Base-by-base conservation (phyloP, 495 filamentous ascomycete genomes). In the Achaetomiella virescens region DNA sequence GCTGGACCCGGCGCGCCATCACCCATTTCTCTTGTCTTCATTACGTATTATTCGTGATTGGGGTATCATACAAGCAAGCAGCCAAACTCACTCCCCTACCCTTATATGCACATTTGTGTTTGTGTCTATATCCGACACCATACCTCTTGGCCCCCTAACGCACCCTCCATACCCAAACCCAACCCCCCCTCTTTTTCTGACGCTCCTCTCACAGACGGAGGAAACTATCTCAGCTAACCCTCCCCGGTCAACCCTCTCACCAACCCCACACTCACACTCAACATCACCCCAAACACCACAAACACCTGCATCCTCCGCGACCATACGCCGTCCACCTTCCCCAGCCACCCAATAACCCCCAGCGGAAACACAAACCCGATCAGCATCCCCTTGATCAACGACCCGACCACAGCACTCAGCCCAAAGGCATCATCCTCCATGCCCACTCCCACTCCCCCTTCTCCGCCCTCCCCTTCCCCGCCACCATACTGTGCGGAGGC, bases 351-450 rank as follows among this genome's bases (percentile, higher is more conserved):
- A 25, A 90, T 76, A 63, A 88, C 89, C 0, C 87, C 90, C 41
- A 97, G 67, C 25, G 93, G 91, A 84, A 91, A 98, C 66, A 98
- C 85, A 72, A 96, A 97, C 20, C 93, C 93, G 64, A 91, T 89
- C 24, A 93, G 71, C 63, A 87, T 90, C 1, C 91, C 93, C 74
- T 82, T 87, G 61, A 97, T 78, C 79, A 96, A 83, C 69, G 95
- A 88, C 69, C 95, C 91, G 38, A 93, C 60, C 18, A 74, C 54
- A 0, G 64, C 71, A 37, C 61, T 62, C 44, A 91, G 44, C 7
- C 71, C 69, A 3, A 66, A 55, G 51, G 76, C 81, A n/a, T 75
- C 75, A n/a, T 75, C 75, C 25, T 71, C 71, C 0, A 61, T 55
- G 14, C 59, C 61, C 2, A 66, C 72, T 9, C 57, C 62, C 5